Evolutionary conservation across 2,329 filamentous ascomycete species (phyloP).

Genomic region (Trichoderma breve): DNA sequence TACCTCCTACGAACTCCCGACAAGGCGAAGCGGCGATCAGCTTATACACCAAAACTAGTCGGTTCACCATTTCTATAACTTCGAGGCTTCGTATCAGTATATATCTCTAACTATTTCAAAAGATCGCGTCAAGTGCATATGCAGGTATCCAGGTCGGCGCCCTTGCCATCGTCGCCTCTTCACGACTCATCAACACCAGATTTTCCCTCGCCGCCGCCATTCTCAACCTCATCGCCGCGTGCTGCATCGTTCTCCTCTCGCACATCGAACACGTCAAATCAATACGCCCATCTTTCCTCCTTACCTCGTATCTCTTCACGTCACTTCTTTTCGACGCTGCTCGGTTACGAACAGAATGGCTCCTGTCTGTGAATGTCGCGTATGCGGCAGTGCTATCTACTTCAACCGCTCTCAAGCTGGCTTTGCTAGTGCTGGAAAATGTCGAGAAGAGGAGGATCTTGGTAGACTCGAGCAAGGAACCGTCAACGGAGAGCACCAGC

Average conservation of each 20-base stretch:
- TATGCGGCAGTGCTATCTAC: slow-evolving; percentile 29
- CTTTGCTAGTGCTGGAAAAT: slow-evolving; percentile 30
- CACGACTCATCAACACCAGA: slow-evolving; percentile 27
- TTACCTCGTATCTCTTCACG: slow-evolving; percentile 32
- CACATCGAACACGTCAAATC: slow-evolving; percentile 36
- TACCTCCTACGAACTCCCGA: slow-evolving; percentile 29
- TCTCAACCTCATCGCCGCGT: slow-evolving; percentile 30
- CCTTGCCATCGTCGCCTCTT: slow-evolving; percentile 28
- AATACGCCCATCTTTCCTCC: slow-evolving; percentile 33
- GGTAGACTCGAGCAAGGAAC: slow-evolving; percentile 39
- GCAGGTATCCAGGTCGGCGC: slow-evolving; percentile 29
- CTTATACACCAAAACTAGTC: slow-evolving; percentile 32
- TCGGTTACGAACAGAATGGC: slow-evolving; percentile 34
- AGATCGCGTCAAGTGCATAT: slow-evolving; percentile 29
- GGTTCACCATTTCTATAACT: background rate
- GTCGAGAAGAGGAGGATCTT: slow-evolving; percentile 34
- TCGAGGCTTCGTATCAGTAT: background rate
- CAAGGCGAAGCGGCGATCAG: slow-evolving; percentile 26
- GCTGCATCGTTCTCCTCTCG: slow-evolving; percentile 30
- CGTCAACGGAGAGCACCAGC: slow-evolving; percentile 51
- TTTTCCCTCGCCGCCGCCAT: slow-evolving; percentile 32
- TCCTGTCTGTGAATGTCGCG: slow-evolving; percentile 27
- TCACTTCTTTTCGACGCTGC: slow-evolving; percentile 35
- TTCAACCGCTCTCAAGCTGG: slow-evolving; percentile 28
- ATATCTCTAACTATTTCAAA: background rate